Base-by-base conservation (phyloP, 208 protist species). In the Trypanosoma cruzi region DNA sequence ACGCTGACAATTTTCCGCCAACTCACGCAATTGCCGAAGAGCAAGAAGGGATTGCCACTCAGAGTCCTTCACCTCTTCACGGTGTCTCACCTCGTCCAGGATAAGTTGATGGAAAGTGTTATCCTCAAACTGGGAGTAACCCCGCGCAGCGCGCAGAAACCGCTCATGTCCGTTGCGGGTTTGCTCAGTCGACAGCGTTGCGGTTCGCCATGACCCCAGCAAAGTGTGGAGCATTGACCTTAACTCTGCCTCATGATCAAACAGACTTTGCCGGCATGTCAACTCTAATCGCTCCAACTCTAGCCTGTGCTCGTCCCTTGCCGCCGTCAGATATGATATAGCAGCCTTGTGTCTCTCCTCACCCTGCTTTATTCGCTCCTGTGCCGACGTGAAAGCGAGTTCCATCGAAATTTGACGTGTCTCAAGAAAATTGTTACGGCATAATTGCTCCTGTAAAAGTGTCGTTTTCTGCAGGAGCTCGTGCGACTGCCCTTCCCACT, bases 401-500 rank as follows among this genome's bases (percentile, higher is more conserved):
- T 69, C 66, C 24, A 62, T 56, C 36, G 6, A 18, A 10, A 7
- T 20, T 10, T 60, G 54, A 8, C 46, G 55, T 32, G 1, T 40
- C 46, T 62, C 56, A 63, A 71, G 54, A 42, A 31, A 44, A 1
- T 40, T 16, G 28, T 48, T 40, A 26, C 66, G 66, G 4, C 40
- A 2, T 20, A 28, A 8, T 16, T 64, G 56, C 28, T 53, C 36
- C n/a, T 22, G 64, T 26, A 54, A 29, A 34, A 52, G 20, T 14
- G 29, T 2, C 29, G 49, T 26, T 28, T 56, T 42, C n/a, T 52
- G 49, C 37, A 37, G 26, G 26, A 69, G 40, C 5, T 31, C 29
- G 20, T n/a, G 29, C 26, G 40, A 1, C 46, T 71, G 53, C 40
- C 60, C 22, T 18, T 49, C 37, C 65, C 53, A 64, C 14, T 31